phyloP scores from a whole-genome alignment of 139 green algal genomes.

The Asterochloris sp. region DNA sequence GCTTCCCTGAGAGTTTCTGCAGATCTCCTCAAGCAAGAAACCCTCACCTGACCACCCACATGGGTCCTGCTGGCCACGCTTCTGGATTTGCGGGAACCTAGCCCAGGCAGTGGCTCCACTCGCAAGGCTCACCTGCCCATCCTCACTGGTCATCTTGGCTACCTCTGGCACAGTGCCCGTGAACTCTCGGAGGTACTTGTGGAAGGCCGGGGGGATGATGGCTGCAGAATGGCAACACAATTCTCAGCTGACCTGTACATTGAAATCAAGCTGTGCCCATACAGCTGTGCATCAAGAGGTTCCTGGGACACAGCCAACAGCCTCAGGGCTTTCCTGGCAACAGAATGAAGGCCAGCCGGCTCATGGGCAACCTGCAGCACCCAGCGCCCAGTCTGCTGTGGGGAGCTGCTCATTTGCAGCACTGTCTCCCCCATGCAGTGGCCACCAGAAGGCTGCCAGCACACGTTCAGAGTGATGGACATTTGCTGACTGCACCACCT shows the following conservation, averaged over 20 bases:
- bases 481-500: too few relatives aligned
- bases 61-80: too few relatives aligned
- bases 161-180: conserved; percentile 20
- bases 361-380: neutral
- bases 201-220: conserved; percentile 53
- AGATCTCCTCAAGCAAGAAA: too few relatives aligned
- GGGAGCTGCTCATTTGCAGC: neutral
- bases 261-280: neutral
- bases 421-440: too few relatives aligned
- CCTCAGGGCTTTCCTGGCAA: neutral
- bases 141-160: too few relatives aligned
- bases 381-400: neutral
- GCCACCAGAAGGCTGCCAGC: too few relatives aligned
- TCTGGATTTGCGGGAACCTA: too few relatives aligned
- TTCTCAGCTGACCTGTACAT: neutral
- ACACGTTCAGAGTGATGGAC: too few relatives aligned
- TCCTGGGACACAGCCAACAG: neutral
- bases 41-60: too few relatives aligned
- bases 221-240: neutral
- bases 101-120: too few relatives aligned
- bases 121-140: too few relatives aligned
- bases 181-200: conserved; percentile 71
- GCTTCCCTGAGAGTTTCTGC: too few relatives aligned
- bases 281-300: neutral
- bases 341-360: neutral